Percentiles rank a stretch among this genome's conserved stretches.
Conservation (phyloP, 106 monocot species). For the Chionographis japonica region DNA sequence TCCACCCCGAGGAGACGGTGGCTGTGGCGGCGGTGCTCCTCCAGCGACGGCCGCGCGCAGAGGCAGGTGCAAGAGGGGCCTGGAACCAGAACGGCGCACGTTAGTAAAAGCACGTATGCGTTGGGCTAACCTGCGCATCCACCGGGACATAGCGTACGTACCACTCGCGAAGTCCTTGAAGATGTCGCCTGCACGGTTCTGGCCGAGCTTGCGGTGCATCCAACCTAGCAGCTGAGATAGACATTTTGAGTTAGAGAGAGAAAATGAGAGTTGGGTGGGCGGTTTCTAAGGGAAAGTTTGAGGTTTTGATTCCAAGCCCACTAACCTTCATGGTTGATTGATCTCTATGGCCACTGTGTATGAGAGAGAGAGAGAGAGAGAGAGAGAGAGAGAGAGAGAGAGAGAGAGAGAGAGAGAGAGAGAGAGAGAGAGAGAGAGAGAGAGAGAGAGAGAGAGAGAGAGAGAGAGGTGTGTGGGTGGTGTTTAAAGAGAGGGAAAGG, state of each 20-base stretch:
- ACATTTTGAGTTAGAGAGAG: too few relatives aligned
- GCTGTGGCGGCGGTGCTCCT: slow-evolving; percentile 12
- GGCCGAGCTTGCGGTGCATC: slow-evolving; percentile 79
- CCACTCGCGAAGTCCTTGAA: slow-evolving; percentile 28
- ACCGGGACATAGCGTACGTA: neutral
- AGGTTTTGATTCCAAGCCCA: too few relatives aligned
- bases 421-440: neutral
- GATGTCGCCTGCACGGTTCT: slow-evolving; percentile 30
- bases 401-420: slow-evolving; percentile 10
- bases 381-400: neutral
- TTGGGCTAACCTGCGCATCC: neutral
- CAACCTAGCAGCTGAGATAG: slow-evolving; percentile 56
- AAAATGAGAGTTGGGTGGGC: too few relatives aligned
- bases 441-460: neutral
- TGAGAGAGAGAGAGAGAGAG: too few relatives aligned
- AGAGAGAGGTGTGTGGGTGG: neutral
- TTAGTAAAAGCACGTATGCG: neutral
- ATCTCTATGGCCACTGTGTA: too few relatives aligned
- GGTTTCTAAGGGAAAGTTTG: too few relatives aligned
- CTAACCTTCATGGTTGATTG: too few relatives aligned
- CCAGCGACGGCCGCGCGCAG: slow-evolving; percentile 31
- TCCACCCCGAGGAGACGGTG: neutral
- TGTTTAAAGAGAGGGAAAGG: neutral
- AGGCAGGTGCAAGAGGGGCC: slow-evolving; percentile 50
- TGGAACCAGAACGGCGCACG: slow-evolving; percentile 3